Conservation (phyloP, 2,329 filamentous ascomycete species). For the Coniochaeta prunicola region DNA sequence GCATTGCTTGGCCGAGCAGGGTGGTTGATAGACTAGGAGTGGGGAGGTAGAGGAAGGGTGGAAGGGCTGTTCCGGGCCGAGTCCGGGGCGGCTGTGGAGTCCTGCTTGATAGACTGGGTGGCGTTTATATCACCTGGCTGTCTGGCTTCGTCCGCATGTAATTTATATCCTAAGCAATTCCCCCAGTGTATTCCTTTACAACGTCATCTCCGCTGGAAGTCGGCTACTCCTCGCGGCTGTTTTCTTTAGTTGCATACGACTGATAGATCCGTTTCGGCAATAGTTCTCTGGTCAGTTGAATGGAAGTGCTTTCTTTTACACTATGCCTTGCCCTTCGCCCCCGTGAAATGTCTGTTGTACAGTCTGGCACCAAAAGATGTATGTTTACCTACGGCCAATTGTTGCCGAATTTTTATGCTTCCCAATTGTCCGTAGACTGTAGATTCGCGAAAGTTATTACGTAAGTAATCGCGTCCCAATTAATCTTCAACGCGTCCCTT, state of each 20-base stretch:
- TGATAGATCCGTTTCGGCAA: slow-evolving; percentile 25
- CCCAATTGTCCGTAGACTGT: not conserved
- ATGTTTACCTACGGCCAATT: too few species aligned
- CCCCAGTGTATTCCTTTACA: slow-evolving; percentile 32
- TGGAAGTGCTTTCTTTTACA: slow-evolving; percentile 8
- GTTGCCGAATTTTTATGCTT: too few species aligned
- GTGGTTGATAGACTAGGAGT: slow-evolving; percentile 5
- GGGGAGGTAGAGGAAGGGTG: slow-evolving; percentile 33
- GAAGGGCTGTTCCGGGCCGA: slow-evolving; percentile 13
- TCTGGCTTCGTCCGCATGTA: slow-evolving; percentile 49
- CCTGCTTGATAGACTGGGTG: slow-evolving; percentile 21
- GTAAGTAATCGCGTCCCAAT: not conserved
- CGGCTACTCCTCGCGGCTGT: slow-evolving; percentile 18
- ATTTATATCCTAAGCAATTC: slow-evolving; percentile 56
- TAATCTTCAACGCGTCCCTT: not conserved
- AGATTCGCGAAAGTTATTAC: not conserved
- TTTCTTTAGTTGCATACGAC: slow-evolving; percentile 27
- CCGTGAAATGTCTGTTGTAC: not conserved
- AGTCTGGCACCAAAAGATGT: too few species aligned
- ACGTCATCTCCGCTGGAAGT: slow-evolving; percentile 24
- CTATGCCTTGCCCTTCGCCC: too few species aligned
- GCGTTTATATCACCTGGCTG: slow-evolving; percentile 33
- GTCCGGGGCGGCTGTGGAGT: slow-evolving; percentile 16
- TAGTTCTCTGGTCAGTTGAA: slow-evolving; percentile 9
- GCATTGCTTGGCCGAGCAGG: slow-evolving; percentile 8